phyloP scores from a whole-genome alignment of 208 protist genomes.

The Willaertia magna region DNA sequence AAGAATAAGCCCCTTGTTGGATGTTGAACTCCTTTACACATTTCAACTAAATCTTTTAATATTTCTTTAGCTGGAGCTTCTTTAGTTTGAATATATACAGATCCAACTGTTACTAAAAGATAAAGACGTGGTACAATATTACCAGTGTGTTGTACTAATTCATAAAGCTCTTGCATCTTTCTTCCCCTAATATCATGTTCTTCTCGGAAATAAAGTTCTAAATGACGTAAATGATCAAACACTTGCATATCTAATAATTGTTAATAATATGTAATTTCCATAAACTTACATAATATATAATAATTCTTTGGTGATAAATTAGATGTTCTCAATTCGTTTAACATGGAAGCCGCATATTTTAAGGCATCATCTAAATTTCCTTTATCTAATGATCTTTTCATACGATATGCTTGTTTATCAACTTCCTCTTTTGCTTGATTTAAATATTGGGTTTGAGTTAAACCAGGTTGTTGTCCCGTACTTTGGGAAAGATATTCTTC shows the following conservation, averaged over 20 bases:
- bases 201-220: constrained; percentile 70
- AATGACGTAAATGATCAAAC: constrained; percentile 67
- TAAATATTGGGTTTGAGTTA: background rate
- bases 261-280: background rate
- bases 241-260: constrained; percentile 57
- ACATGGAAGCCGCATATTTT: constrained; percentile 66
- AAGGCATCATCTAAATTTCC: constrained; percentile 67
- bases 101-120: constrained; percentile 82
- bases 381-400: constrained; percentile 32
- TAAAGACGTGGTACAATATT: constrained; percentile 95
- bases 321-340: constrained; percentile 81
- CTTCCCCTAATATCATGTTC: constrained; percentile 33
- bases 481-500: background rate
- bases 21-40: constrained; percentile 98
- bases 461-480: background rate
- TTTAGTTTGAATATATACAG: constrained; percentile 79
- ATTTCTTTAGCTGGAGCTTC: constrained; percentile 79
- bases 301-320: constrained; percentile 88
- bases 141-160: constrained; percentile 84
- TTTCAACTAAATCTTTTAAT: constrained; percentile 91
- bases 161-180: background rate
- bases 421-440: background rate
- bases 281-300: constrained; percentile 80
- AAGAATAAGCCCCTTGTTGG: constrained; percentile 95
- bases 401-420: background rate